Base-by-base conservation (phyloP, 2,329 filamentous ascomycete genomes). In the Thermothelomyces thermophilus region DNA sequence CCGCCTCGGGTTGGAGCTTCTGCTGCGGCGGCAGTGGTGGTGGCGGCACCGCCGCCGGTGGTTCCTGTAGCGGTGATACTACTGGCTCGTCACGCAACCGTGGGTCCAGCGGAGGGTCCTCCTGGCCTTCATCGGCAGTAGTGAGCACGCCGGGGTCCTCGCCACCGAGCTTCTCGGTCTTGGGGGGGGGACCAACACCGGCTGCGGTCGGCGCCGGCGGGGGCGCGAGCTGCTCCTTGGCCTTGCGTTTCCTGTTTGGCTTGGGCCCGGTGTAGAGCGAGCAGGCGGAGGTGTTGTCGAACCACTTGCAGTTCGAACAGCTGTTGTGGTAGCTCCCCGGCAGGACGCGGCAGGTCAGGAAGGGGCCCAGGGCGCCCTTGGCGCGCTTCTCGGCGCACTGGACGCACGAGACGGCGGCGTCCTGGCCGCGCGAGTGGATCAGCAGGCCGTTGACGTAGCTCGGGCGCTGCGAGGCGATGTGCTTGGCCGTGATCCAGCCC, bases 251-350 rank as follows among this genome's bases (percentile, higher is more conserved):
- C 40, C 60, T 51, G 44, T 62, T 63, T 5, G 60, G 60, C 41
- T 54, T 58, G 3, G 60, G 58, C 6, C 60, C 60, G 11, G 53
- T 63, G 39, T 61, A 63, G 16, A 62, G 50, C 11, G 60, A 62
- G 51, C 60, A 63, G 3, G 40, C 41, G 1, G 55, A 56, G 1
- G 60, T 61, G 43, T 60, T 61, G 48, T 63, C 60, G 31, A 63
- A 63, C 60, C 60, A 63, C 54, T 63, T 63, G 55, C 60, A 63
- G 48, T 63, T 63, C 14, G 58, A 61, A 41, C 60, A 63, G 43
- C 60, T 60, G 43, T 60, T 56, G 35, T 61, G 58, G 30, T 57
- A 63, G 5, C 36, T 50, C 2, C 58, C 60, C 3, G 50, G 51
- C n/a, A 63, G 42, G 5, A 56, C 43, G 2, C 60, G 56, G 37